Conservation (phyloP, 2,329 filamentous ascomycete species). For the Ceratocystis harringtonii region DNA sequence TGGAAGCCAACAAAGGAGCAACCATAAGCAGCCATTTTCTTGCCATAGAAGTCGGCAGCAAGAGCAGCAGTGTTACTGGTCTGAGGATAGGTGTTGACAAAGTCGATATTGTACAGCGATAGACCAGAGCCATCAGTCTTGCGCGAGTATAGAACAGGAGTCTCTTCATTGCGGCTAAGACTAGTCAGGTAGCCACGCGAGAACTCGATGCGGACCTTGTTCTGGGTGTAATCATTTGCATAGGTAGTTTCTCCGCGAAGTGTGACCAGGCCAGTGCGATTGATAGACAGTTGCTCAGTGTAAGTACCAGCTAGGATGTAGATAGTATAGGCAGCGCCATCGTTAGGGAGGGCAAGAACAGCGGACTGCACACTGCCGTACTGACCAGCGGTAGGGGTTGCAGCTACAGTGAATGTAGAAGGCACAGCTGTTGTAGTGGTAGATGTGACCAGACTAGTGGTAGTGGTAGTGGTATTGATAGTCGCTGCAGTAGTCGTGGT, state of each 20-base stretch:
- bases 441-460: neutral
- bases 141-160: conserved; percentile 26
- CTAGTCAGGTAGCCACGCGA: conserved; percentile 20
- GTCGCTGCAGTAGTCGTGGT: neutral
- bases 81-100: conserved; percentile 32
- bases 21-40: conserved; percentile 25
- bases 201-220: conserved; percentile 40
- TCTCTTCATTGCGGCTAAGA: conserved; percentile 34
- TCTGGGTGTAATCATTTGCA: conserved; percentile 36
- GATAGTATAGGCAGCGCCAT: conserved; percentile 23
- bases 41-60: conserved; percentile 23
- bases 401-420: conserved; percentile 6
- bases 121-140: conserved; percentile 31
- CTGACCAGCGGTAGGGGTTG: conserved; percentile 17
- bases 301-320: conserved; percentile 37
- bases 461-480: neutral
- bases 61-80: conserved; percentile 35
- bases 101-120: conserved; percentile 48
- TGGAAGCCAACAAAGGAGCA: conserved; percentile 33
- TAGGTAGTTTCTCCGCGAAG: conserved; percentile 45
- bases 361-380: conserved; percentile 21
- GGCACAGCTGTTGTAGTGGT: neutral
- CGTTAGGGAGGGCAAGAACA: conserved; percentile 20
- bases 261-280: conserved; percentile 35
- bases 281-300: conserved; percentile 42